A percentile compares a stretch with the other conserved stretches of the same genome.
Conservation (phyloP, 1,139 yeast genomes). For the Yarrowia galli region DNA sequence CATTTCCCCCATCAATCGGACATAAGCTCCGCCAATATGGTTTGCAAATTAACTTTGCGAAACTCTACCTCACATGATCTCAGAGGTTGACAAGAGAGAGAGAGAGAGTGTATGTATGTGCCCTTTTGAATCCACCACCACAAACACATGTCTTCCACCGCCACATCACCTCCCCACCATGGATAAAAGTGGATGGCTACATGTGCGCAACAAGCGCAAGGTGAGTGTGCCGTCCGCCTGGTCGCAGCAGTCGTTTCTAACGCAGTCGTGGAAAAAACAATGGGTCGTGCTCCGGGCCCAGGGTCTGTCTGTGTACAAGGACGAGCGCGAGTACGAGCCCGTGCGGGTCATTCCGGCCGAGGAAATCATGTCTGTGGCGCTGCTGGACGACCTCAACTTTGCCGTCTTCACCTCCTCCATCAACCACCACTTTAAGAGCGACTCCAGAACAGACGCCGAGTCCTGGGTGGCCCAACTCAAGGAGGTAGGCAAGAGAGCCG, state of each 20-base stretch:
- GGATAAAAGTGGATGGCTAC: slow-evolving; percentile 50
- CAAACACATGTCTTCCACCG: background rate
- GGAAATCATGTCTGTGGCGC: slow-evolving; percentile 53
- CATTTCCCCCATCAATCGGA: too few species aligned
- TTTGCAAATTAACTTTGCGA: background rate
- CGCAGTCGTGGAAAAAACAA: slow-evolving; percentile 55
- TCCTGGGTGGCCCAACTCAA: slow-evolving; percentile 26
- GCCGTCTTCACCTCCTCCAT: slow-evolving; percentile 55
- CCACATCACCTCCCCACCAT: background rate
- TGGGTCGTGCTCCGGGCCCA: slow-evolving; percentile 68
- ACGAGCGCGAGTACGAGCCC: slow-evolving; percentile 64
- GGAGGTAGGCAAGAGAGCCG: slow-evolving; percentile 17
- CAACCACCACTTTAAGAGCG: slow-evolving; percentile 53
- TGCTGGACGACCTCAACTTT: slow-evolving; percentile 55
- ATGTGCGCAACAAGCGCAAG: slow-evolving; percentile 48
- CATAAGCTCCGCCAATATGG: background rate
- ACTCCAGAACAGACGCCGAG: background rate
- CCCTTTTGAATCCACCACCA: background rate
- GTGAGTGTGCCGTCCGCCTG: slow-evolving; percentile 39
- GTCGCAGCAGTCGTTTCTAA: slow-evolving; percentile 23
- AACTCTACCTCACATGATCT: slow-evolving; percentile 1
- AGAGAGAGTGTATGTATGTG: too few species aligned
- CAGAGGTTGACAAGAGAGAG: background rate
- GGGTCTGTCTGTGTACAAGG: slow-evolving; percentile 66
- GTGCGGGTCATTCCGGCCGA: slow-evolving; percentile 56